Evolutionary conservation across 768 basidiomycete species (phyloP).

Genomic region (Leccinum ochraceum): DNA sequence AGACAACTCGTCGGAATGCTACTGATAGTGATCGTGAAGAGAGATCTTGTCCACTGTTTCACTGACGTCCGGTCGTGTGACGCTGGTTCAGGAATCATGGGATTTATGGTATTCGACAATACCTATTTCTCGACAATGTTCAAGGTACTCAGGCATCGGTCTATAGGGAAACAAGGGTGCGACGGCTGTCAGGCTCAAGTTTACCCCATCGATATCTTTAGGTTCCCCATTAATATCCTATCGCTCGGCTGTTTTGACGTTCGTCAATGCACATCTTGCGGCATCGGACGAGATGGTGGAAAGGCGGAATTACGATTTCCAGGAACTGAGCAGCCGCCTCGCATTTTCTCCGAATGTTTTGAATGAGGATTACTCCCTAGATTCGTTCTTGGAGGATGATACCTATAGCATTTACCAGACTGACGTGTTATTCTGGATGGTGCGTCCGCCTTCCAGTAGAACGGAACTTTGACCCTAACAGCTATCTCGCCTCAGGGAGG

Average conservation of each 20-base stretch:
- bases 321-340: constrained; percentile 62
- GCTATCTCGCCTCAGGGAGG: too few relatives aligned
- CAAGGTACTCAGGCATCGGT: neutral
- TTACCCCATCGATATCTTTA: constrained; percentile 43
- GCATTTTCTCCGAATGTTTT: constrained; percentile 43
- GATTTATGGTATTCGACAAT: constrained; percentile 59
- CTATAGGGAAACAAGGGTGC: constrained; percentile 83
- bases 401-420: constrained; percentile 51
- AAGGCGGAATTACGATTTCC: constrained; percentile 72
- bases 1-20: constrained; percentile 86
- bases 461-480: too few relatives aligned
- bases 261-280: constrained; percentile 69
- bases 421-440: constrained; percentile 80
- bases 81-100: constrained; percentile 75
- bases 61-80: constrained; percentile 49
- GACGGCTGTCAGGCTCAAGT: constrained; percentile 62
- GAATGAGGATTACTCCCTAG: constrained; percentile 6
- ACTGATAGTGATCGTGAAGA: constrained; percentile 68
- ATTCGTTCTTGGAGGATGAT: constrained; percentile 2
- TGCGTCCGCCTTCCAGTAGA: too few relatives aligned
- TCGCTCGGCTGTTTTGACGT: constrained; percentile 56
- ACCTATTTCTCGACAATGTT: neutral
- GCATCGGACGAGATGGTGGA: constrained; percentile 82
- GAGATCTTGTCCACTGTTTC: constrained; percentile 49
- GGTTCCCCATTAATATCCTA: constrained; percentile 19